Evolutionary conservation across 345 rosid species (phyloP).

Genomic region (Hypericum androsaemum): DNA sequence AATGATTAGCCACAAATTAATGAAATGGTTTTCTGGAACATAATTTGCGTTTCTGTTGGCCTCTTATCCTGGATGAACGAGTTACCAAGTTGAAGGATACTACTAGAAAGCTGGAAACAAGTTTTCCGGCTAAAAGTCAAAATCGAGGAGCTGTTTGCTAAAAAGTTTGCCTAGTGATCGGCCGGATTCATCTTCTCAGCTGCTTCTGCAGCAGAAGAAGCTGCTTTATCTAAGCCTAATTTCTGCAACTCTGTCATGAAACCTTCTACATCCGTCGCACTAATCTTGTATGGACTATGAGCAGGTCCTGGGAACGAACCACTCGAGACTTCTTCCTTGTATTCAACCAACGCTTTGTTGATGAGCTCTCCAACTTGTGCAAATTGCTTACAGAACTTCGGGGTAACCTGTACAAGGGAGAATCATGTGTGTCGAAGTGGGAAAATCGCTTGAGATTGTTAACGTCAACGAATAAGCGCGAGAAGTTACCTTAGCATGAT

Average conservation of each 20-base stretch:
- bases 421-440: slow-evolving; percentile 1
- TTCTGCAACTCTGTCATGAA: slow-evolving; percentile 60
- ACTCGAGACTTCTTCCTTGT: slow-evolving; percentile 64
- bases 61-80: too few relatives aligned
- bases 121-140: too few relatives aligned
- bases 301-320: slow-evolving; percentile 66
- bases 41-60: too few relatives aligned
- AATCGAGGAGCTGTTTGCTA: background rate
- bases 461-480: slow-evolving; percentile 1
- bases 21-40: too few relatives aligned
- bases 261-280: slow-evolving; percentile 40
- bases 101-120: too few relatives aligned
- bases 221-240: slow-evolving; percentile 63
- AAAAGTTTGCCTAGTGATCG: background rate
- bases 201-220: slow-evolving; percentile 52
- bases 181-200: slow-evolving; percentile 31
- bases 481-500: slow-evolving; percentile 75
- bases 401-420: slow-evolving; percentile 50
- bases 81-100: too few relatives aligned
- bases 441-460: background rate
- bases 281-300: slow-evolving; percentile 68
- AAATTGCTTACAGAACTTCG: slow-evolving; percentile 83
- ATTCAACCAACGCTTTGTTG: slow-evolving; percentile 60
- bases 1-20: too few relatives aligned
- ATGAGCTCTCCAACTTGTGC: slow-evolving; percentile 63